Percentiles rank a stretch among this genome's conserved stretches.
These are phyloP conservation scores for Trichosanthes truncata DNA, from an alignment of 306 rosid genomes.

Conservation along the genomic window DNA sequence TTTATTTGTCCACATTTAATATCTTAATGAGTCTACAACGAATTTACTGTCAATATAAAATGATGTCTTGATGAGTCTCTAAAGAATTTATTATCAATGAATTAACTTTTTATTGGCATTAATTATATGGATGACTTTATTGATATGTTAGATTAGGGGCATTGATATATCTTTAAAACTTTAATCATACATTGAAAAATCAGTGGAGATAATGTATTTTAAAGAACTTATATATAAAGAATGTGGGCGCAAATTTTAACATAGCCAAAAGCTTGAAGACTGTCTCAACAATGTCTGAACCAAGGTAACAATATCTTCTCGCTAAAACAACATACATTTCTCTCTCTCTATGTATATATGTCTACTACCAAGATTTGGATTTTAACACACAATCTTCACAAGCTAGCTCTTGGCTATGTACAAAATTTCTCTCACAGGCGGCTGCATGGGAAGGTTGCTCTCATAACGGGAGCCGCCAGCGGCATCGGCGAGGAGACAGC, in stretches of 20 bases:
- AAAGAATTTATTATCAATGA: no score
- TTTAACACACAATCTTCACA: not conserved
- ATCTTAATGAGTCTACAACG: no score
- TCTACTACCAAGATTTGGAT: not conserved
- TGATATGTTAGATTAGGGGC: no score
- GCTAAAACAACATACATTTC: no score
- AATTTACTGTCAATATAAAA: no score
- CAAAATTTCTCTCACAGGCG: not conserved
- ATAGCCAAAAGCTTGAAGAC: not conserved
- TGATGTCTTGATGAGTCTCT: no score
- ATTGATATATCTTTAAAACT: no score
- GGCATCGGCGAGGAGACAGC: slow-evolving; percentile 80
- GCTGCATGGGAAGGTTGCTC: slow-evolving; percentile 70
- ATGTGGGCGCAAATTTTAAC: not conserved
- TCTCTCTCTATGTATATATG: not conserved
- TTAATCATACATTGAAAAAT: no score
- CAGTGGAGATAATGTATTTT: no score
- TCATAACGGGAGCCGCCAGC: slow-evolving; percentile 71
- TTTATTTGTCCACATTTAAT: no score
- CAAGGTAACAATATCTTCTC: slow-evolving; percentile 25
- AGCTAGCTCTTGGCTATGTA: not conserved
- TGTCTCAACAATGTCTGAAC: slow-evolving; percentile 22
- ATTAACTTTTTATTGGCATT: no score
- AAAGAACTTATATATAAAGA: not conserved
- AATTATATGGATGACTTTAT: no score